Base-by-base conservation (phyloP, 2,329 filamentous ascomycete species). In the Botrytis sinoallii region DNA sequence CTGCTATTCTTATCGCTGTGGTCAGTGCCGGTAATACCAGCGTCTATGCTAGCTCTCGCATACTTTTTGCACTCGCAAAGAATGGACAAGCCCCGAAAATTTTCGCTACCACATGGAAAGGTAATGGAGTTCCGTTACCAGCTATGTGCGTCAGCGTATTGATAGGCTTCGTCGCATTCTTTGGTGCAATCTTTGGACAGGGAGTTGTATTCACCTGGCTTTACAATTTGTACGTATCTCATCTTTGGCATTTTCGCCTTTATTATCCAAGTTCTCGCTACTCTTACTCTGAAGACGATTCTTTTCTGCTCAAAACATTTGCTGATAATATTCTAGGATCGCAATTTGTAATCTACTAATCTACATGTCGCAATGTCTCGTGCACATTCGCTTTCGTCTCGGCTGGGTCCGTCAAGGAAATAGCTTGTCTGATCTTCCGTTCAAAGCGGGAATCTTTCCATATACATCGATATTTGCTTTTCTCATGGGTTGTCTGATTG, bases 51-150 rank as follows among this genome's bases (percentile, higher is more conserved):
- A 89, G 89, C 65, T 92, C 91, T 6, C 88, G 93, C 35, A 94
- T 92, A 0, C 83, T 95, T 1, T 83, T 94, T 0, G 93, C 89
- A 83, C 92, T 95, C 89, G 91, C 91, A 0, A 90, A 92, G 78
- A 89, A 90, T 64, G 85, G 88, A 67, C 93, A 92, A 81, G 93
- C 92, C 0, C 93, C 92, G 0, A 84, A 82, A 35, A 87, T 95
- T 77, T 85, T 95, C 2, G 91, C 90, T 63, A 88, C 87, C 81
- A 93, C 92, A 3, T 69, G 48, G 66, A 89, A 91, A 80, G 84
- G 83, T 40, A 85, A 88, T 20, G 92, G 92, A 44, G 86, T 88
- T 0, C 87, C 87, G 0, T 87, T 87, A 78, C 87, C 81, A 81
- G 92, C 82, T 78, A 86, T 94, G 64, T 79, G 92, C 3, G 85